Base-by-base conservation (phyloP, 805 yeast species). In the Monosporozyma siamensis region DNA sequence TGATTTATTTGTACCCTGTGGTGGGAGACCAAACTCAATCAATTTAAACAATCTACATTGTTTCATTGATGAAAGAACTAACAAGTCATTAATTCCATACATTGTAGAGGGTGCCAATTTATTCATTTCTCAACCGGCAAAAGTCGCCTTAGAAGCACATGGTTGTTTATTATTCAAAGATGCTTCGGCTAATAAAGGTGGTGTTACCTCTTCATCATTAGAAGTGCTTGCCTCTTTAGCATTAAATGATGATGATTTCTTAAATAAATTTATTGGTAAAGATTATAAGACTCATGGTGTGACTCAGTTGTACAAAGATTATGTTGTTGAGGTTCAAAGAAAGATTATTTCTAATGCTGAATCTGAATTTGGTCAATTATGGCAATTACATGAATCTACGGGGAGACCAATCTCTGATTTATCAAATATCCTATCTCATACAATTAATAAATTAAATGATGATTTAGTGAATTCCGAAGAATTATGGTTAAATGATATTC, bases 101-200 rank as follows among this genome's bases (percentile, higher is more conserved):
- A 78, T 90, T 60, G 96, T 92, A 44, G 98, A 90, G 69, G 98
- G 98, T 61, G 98, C 98, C 44, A 92, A 90, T 65, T 72, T 90
- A 64, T 92, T 90, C 67, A 82, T 90, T 48, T 87, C 97, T 2
- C 97, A 92, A 68, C 77, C 87, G 31, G 97, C 97, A 40, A 92
- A 90, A 69, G 66, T 90, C 25, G 75, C 77, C 39, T 71, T 90
- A 43, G 98, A 92, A 67, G 69, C 74, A 35, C 92, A 95, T 25
- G 97, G 97, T 31, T 79, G 86, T 41, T 64, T 88, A 41, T 72
- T 92, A 41, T 85, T 86, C 68, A 92, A 92, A 65, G 98, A 90
- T 70, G 95, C 97, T 12, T 85, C 96, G 10, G 88, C 97, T 36
- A 90, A 90, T 68, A 90, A 90, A 68, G 98, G 98, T 58, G 98